Evolutionary conservation across 306 rosid genomes (phyloP).

Genomic region (Castanopsis chinensis): DNA sequence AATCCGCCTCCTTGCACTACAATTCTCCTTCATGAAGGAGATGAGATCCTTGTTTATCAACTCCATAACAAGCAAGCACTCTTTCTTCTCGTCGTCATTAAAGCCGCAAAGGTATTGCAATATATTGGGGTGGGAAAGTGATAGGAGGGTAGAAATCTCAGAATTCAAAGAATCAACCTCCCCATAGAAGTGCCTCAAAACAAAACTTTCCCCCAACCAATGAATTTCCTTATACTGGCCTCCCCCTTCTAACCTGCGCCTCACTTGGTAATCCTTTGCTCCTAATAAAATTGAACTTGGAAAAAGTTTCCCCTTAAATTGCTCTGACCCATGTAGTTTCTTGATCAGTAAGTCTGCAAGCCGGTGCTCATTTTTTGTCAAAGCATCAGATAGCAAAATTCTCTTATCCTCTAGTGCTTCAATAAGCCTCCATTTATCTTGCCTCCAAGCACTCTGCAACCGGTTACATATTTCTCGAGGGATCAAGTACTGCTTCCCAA

Average conservation of each 20-base stretch:
- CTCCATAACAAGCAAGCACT: conserved; percentile 72
- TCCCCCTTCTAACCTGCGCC: conserved; percentile 66
- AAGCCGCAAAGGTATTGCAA: conserved; percentile 73
- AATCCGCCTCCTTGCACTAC: conserved; percentile 68
- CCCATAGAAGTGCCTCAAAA: conserved; percentile 56
- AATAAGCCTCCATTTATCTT: conserved; percentile 73
- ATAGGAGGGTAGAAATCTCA: conserved; percentile 52
- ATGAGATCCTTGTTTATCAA: conserved; percentile 67
- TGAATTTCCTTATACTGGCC: conserved; percentile 71
- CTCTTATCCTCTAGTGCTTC: conserved; percentile 62
- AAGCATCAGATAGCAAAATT: conserved; percentile 9
- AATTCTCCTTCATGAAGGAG: conserved; percentile 70
- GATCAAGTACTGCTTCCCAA: conserved; percentile 89
- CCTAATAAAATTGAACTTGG: conserved; percentile 56
- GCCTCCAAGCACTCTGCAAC: conserved; percentile 62
- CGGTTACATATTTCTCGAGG: conserved; percentile 53
- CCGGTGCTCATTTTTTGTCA: conserved; percentile 48
- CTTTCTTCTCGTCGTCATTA: conserved; percentile 66
- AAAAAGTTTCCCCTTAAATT: conserved; percentile 24
- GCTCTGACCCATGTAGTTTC: conserved; percentile 45
- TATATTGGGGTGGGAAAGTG: conserved; percentile 77
- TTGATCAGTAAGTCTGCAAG: conserved; percentile 52
- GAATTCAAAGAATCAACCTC: conserved; percentile 40
- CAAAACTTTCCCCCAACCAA: conserved; percentile 89
- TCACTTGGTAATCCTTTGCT: conserved; percentile 57